phyloP scores from a whole-genome alignment of 2,329 filamentous ascomycete genomes.

The Alternaria viburni region DNA sequence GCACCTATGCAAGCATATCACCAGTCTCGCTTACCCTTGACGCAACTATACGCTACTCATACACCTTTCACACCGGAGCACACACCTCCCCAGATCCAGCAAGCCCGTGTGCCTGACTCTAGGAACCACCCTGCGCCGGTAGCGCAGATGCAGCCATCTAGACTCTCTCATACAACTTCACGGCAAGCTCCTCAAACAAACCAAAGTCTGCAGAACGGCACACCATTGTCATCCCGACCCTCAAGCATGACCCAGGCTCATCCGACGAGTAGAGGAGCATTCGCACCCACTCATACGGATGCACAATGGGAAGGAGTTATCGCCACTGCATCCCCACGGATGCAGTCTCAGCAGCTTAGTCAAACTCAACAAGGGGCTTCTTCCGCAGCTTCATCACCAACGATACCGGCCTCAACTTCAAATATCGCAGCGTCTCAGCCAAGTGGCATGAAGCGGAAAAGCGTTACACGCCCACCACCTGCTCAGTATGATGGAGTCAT shows the following conservation, averaged over 20 bases:
- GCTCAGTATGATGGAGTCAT: slow-evolving; percentile 9
- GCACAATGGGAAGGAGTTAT: slow-evolving; percentile 5
- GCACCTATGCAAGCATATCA: neutral
- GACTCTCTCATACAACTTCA: neutral
- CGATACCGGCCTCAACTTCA: neutral
- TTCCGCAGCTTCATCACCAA: neutral
- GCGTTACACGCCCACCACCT: neutral
- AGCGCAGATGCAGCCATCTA: neutral
- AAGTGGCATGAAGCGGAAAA: neutral
- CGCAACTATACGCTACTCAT: neutral
- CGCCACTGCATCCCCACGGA: neutral
- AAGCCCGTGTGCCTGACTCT: neutral
- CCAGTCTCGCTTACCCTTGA: neutral
- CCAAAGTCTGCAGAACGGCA: neutral
- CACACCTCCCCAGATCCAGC: neutral
- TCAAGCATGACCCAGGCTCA: neutral
- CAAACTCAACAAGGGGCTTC: neutral
- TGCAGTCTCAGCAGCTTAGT: neutral
- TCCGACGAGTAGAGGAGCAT: neutral
- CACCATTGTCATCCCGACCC: neutral
- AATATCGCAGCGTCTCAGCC: neutral
- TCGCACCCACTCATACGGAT: neutral
- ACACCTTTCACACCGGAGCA: neutral
- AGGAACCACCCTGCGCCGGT: neutral
- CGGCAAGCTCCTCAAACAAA: neutral